Evolutionary conservation across 352 stramenopile species (phyloP).

Genomic region (Aphanomyces stellatus): DNA sequence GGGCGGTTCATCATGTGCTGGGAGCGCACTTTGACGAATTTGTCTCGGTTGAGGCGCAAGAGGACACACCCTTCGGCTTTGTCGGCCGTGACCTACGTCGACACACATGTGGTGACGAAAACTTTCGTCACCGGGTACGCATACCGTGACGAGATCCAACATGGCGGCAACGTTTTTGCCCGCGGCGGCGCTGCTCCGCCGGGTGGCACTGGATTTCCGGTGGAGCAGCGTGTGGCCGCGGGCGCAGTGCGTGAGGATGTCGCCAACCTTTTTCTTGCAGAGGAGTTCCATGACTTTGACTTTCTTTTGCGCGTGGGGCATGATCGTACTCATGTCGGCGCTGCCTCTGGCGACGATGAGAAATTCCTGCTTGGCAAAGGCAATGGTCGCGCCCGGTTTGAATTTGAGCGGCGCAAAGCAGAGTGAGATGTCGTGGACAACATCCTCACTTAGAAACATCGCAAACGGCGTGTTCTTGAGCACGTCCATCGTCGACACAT

Average conservation of each 20-base stretch:
- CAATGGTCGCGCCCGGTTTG: conserved; percentile 35
- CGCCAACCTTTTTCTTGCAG: conserved; percentile 12
- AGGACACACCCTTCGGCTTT: conserved; percentile 43
- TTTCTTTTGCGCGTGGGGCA: conserved; percentile 33
- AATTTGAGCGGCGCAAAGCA: conserved; percentile 51
- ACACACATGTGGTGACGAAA: too few relatives aligned
- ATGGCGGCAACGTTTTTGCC: conserved; percentile 49
- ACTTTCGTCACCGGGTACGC: too few relatives aligned
- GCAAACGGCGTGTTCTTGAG: conserved; percentile 54
- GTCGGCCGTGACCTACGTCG: conserved; percentile 43
- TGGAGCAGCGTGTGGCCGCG: too few relatives aligned
- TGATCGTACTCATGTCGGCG: conserved; percentile 47
- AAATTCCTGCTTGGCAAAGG: conserved; percentile 42
- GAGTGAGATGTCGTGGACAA: conserved; percentile 38
- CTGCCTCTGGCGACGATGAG: conserved; percentile 44
- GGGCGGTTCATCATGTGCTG: conserved; percentile 8
- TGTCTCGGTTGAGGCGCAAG: conserved; percentile 45
- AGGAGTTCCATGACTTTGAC: conserved; percentile 40
- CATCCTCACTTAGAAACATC: conserved; percentile 49
- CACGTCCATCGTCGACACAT: conserved; percentile 5
- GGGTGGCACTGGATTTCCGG: too few relatives aligned
- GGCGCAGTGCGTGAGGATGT: conserved; percentile 27
- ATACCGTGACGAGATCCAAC: conserved; percentile 32
- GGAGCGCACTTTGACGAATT: conserved; percentile 36
- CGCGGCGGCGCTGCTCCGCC: conserved; percentile 20